Evolutionary conservation across 1,284 basidiomycete species (phyloP).

Genomic region (Leccinum angustisporum): DNA sequence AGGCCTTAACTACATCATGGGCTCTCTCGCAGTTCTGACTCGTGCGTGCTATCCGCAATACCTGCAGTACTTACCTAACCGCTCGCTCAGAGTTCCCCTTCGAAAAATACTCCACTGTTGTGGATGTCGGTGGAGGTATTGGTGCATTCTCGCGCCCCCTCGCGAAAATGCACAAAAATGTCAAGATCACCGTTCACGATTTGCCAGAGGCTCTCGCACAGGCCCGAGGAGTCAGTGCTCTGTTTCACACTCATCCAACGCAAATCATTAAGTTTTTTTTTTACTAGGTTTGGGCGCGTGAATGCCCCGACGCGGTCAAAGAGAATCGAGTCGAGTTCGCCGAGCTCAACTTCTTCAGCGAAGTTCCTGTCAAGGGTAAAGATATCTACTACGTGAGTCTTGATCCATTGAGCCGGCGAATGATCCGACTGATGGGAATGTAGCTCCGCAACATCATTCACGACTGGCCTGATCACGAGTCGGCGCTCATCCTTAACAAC

Average conservation of each 20-base stretch:
- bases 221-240: conserved; percentile 20
- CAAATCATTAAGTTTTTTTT: conserved; percentile 1
- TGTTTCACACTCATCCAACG: neutral
- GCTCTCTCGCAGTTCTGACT: conserved; percentile 28
- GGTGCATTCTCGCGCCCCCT: conserved; percentile 32
- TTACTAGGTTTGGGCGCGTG: conserved; percentile 22
- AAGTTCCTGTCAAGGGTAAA: conserved; percentile 26
- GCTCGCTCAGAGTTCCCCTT: conserved; percentile 28
- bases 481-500: conserved; percentile 27
- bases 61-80: neutral
- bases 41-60: conserved; percentile 13
- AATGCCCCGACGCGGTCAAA: conserved; percentile 26
- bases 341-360: conserved; percentile 32
- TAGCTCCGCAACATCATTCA: conserved; percentile 34
- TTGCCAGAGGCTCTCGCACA: conserved; percentile 27
- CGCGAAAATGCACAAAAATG: conserved; percentile 24
- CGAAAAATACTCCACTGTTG: conserved; percentile 25
- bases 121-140: conserved; percentile 37
- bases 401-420: neutral
- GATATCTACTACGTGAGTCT: conserved; percentile 35
- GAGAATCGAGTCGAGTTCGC: conserved; percentile 29
- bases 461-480: conserved; percentile 32
- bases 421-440: neutral
- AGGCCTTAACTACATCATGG: conserved; percentile 26
- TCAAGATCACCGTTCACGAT: conserved; percentile 34